A percentile compares a stretch with the other conserved stretches of the same genome.
phyloP scores from a whole-genome alignment of 2,329 filamentous ascomycete genomes.

The Tolypocladium cylindrosporum region DNA sequence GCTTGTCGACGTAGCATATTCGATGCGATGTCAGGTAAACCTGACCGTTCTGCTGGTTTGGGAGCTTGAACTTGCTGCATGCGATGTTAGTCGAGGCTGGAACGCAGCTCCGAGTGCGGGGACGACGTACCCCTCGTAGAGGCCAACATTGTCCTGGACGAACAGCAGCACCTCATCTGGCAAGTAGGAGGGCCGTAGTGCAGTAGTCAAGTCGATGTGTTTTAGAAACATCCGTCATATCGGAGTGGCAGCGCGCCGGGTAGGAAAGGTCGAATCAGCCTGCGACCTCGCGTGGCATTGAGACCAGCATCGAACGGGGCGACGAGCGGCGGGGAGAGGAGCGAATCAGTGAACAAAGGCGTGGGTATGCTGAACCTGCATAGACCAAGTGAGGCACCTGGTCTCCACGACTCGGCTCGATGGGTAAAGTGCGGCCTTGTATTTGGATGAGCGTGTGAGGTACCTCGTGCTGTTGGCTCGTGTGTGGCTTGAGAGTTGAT shows the following conservation, averaged over 20 bases:
- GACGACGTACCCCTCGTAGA: slow-evolving; percentile 82
- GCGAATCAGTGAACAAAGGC: neutral
- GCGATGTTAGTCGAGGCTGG: neutral
- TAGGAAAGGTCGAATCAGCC: neutral
- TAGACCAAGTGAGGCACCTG: neutral
- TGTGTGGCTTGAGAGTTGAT: neutral
- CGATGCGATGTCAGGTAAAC: slow-evolving; percentile 94
- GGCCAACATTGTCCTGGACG: slow-evolving; percentile 92
- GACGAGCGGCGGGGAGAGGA: neutral
- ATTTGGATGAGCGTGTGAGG: neutral
- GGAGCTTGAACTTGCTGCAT: slow-evolving; percentile 86
- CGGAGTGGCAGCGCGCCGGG: slow-evolving; percentile 12
- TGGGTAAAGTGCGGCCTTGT: neutral
- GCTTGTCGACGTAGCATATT: slow-evolving; percentile 86
- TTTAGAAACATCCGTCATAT: slow-evolving; percentile 91
- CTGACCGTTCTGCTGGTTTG: slow-evolving; percentile 88
- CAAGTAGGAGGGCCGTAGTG: slow-evolving; percentile 82
- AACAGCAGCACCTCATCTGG: slow-evolving; percentile 92
- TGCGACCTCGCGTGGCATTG: neutral
- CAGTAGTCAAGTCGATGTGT: slow-evolving; percentile 90
- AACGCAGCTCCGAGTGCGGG: neutral
- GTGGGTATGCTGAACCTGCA: neutral
- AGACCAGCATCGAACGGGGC: neutral
- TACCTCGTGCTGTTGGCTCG: neutral
- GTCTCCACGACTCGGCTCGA: neutral